Percentiles rank a stretch among this genome's conserved stretches.
Evolutionary conservation across 345 rosid species (phyloP).

Genomic region (Laguncularia racemosa): DNA sequence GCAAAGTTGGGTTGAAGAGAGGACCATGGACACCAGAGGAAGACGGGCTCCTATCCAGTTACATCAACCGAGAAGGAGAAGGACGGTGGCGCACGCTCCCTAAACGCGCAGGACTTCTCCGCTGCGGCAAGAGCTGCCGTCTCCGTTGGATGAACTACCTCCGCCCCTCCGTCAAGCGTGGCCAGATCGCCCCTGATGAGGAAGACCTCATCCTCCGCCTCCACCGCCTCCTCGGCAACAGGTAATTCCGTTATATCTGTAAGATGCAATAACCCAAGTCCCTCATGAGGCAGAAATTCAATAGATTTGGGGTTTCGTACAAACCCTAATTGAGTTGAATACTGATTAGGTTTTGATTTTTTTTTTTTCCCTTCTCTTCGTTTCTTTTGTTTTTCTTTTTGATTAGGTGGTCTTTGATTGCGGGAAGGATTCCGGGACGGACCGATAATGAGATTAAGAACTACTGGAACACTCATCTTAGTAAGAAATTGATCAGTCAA

Average conservation of each 20-base stretch:
- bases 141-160: slow-evolving; percentile 73
- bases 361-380: neutral
- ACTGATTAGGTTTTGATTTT: neutral
- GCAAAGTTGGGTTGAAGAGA: slow-evolving; percentile 43
- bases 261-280: neutral
- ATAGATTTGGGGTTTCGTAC: slow-evolving; percentile 2
- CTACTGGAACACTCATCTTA: slow-evolving; percentile 67
- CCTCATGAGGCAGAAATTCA: neutral
- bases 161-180: slow-evolving; percentile 53
- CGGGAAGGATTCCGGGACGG: slow-evolving; percentile 60
- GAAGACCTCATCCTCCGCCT: slow-evolving; percentile 65
- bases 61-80: slow-evolving; percentile 45
- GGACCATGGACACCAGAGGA: slow-evolving; percentile 70
- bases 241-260: slow-evolving; percentile 11
- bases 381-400: neutral
- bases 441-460: slow-evolving; percentile 69
- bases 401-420: slow-evolving; percentile 55
- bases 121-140: slow-evolving; percentile 71
- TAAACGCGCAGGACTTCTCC: slow-evolving; percentile 44
- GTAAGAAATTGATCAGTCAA: slow-evolving; percentile 54
- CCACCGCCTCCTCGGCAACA: slow-evolving; percentile 57
- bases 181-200: slow-evolving; percentile 55
- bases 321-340: neutral
- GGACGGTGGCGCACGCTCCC: slow-evolving; percentile 63
- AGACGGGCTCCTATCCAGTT: slow-evolving; percentile 39